Evolutionary conservation across 495 filamentous ascomycete genomes (phyloP), one percentile per base, ranked within the genome.

Genomic region (Ramalina intermedia): DNA sequence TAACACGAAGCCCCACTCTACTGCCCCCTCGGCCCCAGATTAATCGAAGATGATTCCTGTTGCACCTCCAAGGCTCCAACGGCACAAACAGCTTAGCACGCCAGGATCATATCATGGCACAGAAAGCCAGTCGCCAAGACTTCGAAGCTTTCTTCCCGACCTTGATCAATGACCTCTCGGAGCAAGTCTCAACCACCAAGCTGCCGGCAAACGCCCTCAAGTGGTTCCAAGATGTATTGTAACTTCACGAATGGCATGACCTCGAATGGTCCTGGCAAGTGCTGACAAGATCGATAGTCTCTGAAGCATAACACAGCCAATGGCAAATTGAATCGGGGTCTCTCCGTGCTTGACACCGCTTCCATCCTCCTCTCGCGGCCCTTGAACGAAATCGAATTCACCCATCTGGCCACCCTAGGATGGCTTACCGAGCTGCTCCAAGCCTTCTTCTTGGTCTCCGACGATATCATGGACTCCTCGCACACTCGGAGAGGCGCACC

Each of bases 371-470:
- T 87, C 54, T 69, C 76, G 60, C 70, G 79, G 49, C 71, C 81
- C 48, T 77, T 63, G 45, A 51, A 23, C 16, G 17, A 48, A 2
- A 40, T 23, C 12, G 57, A 57, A 47, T 56, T 52, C 53, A 52
- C 52, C 41, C 55, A 56, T 13, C 51, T 46, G 14, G 62, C 62
- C 2, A 66, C 50, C 41, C 75, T 98, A 41, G 91, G 91, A 51
- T 98, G 91, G 91, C 77, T 95, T 70, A 94, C 89, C 54, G 91
- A 98, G 74, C 73, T 98, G 36, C 83, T 98, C 33, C 91, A 98
- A 72, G 90, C 91, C 49, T 96, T 94, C 78, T 98, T 98, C 76
- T 78, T 98, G 45, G 91, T 98, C 56, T 87, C 87, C 52, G 91
- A 98, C 66, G 91, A 98, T 67, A 94, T 96, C 57, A 98, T 98